A percentile compares a stretch with the other conserved stretches of the same genome.
Conservation (phyloP, 2,329 filamentous ascomycete genomes). For the Monosporascus sp. region DNA sequence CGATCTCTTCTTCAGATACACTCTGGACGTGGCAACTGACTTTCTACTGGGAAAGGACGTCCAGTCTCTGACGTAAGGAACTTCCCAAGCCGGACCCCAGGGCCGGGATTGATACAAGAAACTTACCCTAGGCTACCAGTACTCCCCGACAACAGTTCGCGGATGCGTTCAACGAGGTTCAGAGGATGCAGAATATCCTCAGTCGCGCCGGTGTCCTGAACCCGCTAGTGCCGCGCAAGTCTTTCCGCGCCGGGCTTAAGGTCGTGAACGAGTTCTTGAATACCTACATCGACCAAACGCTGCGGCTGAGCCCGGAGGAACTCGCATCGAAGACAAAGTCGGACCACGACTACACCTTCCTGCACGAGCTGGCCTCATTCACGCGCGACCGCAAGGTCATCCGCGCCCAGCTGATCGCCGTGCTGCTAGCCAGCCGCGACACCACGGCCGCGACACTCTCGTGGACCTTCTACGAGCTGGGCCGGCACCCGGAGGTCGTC, state of each 20-base stretch:
- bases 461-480: constrained; percentile 79
- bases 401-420: constrained; percentile 77
- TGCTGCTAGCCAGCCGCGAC: constrained; percentile 80
- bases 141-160: constrained; percentile 64
- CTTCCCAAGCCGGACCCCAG: background rate
- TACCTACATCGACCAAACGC: constrained; percentile 69
- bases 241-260: constrained; percentile 60
- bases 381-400: constrained; percentile 68
- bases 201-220: constrained; percentile 61
- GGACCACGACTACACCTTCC: constrained; percentile 73
- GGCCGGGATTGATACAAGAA: background rate
- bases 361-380: constrained; percentile 77
- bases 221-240: constrained; percentile 54
- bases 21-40: constrained; percentile 79
- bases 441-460: constrained; percentile 79
- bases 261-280: constrained; percentile 72
- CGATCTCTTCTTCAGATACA: constrained; percentile 78
- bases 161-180: constrained; percentile 75
- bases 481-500: constrained; percentile 62
- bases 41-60: constrained; percentile 79
- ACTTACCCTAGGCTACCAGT: constrained; percentile 24
- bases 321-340: constrained; percentile 68
- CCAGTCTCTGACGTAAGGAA: constrained; percentile 48
- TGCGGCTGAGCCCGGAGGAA: constrained; percentile 65
- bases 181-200: constrained; percentile 65